phyloP scores from a whole-genome alignment of 129 eudicot species.

The Logfia minima region DNA sequence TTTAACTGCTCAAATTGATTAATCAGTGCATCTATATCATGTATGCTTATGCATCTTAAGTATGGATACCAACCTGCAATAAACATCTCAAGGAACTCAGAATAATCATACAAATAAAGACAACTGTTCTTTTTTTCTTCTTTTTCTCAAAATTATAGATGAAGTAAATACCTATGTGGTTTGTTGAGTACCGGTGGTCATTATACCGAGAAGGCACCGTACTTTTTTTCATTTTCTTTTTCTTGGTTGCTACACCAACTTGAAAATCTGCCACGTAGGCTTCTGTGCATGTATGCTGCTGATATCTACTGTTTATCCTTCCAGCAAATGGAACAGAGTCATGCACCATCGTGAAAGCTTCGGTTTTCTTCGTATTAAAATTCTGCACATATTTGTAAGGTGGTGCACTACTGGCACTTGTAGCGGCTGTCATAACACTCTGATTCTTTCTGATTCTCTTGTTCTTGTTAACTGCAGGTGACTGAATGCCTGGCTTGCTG shows the following conservation, averaged over 20 bases:
- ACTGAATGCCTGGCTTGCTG: conserved; percentile 26
- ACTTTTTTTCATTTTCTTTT: conserved; percentile 47
- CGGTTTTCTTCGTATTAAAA: conserved; percentile 47
- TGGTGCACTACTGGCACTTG: conserved; percentile 17
- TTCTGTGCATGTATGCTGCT: conserved; percentile 40
- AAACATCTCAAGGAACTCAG: conserved; percentile 10
- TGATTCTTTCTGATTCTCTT: conserved; percentile 49
- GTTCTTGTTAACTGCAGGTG: conserved; percentile 55
- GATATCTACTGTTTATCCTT: conserved; percentile 25
- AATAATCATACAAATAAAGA: background rate
- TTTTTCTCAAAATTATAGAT: background rate
- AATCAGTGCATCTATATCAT: conserved; percentile 40
- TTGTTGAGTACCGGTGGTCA: conserved; percentile 12
- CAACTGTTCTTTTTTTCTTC: background rate
- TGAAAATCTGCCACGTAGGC: conserved; percentile 41
- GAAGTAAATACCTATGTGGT: conserved; percentile 30
- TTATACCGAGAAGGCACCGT: conserved; percentile 21
- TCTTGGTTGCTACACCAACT: conserved; percentile 43
- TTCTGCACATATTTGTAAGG: conserved; percentile 23
- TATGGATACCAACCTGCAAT: conserved; percentile 52
- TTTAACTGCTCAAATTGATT: conserved; percentile 46
- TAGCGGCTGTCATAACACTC: conserved; percentile 24
- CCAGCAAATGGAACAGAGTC: conserved; percentile 47
- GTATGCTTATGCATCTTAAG: conserved; percentile 29
- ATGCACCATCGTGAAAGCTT: conserved; percentile 39